Evolutionary conservation across 2,329 filamentous ascomycete species (phyloP).

Genomic region (Cladosporium sphaerospermum): DNA sequence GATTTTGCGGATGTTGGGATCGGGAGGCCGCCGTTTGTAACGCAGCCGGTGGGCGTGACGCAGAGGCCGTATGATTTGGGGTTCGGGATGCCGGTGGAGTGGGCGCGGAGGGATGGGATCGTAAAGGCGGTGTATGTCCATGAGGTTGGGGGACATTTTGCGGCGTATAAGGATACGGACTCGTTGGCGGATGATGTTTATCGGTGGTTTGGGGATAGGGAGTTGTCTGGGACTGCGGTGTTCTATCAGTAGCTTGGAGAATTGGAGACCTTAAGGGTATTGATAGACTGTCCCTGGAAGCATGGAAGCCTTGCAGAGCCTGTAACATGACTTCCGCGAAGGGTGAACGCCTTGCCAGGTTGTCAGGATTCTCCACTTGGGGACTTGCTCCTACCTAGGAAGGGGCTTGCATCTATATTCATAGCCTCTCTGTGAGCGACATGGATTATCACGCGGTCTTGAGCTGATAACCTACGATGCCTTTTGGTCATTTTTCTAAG

Average conservation of each 20-base stretch:
- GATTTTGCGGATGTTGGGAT: conserved; percentile 4
- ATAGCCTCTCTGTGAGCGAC: no score
- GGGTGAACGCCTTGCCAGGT: no score
- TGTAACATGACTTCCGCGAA: not conserved
- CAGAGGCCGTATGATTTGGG: conserved; percentile 3
- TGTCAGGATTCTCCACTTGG: no score
- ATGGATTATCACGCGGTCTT: no score
- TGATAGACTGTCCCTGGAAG: not conserved
- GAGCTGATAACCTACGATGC: no score
- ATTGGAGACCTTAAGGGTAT: not conserved
- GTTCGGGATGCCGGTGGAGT: conserved; percentile 45
- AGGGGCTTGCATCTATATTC: no score
- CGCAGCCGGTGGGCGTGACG: conserved; percentile 34
- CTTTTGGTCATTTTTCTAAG: no score
- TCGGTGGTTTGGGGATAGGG: conserved; percentile 47
- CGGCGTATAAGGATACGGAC: conserved; percentile 49
- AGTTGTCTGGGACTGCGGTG: conserved; percentile 13
- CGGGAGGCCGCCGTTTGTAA: conserved; percentile 15
- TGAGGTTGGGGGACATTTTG: conserved; percentile 49
- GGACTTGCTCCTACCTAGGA: no score
- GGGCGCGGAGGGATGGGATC: conserved; percentile 47
- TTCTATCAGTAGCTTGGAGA: not conserved
- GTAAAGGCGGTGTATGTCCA: conserved; percentile 50
- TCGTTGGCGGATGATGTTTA: conserved; percentile 44
- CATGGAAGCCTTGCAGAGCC: not conserved